These are phyloP conservation scores for Paraconiothyrium sp. DNA, from an alignment of 2,329 filamentous ascomycete species.

Conservation along the genomic window DNA sequence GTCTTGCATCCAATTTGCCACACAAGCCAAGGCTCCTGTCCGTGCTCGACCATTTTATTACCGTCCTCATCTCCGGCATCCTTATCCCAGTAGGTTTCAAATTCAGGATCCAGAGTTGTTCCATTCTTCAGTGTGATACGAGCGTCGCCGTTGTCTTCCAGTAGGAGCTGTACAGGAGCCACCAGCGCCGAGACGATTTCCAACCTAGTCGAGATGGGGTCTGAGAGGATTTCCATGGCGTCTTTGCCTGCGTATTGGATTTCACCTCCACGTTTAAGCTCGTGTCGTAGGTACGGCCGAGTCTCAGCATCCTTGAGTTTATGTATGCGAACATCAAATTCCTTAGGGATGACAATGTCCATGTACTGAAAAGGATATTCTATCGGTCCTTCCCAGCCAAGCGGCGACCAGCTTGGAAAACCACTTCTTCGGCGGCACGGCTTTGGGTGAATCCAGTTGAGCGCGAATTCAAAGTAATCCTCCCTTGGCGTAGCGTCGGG, in stretches of 20 bases:
- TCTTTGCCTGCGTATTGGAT: neutral
- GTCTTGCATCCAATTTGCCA: constrained; percentile 1
- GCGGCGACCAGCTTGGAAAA: constrained; percentile 8
- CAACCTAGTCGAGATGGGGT: neutral
- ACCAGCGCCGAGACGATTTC: neutral
- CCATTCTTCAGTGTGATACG: neutral
- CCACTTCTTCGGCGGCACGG: neutral
- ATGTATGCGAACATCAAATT: constrained; percentile 1
- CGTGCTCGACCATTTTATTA: too few relatives aligned
- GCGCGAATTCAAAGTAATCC: neutral
- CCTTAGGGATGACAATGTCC: neutral
- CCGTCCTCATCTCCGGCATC: neutral
- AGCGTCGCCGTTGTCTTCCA: neutral
- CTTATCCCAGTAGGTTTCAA: constrained; percentile 1
- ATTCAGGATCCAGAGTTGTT: neutral
- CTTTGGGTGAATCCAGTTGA: neutral
- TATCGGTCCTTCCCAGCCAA: constrained; percentile 6
- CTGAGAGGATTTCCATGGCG: too few relatives aligned
- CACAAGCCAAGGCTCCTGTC: neutral
- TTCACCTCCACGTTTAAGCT: neutral
- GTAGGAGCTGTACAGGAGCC: neutral
- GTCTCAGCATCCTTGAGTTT: neutral
- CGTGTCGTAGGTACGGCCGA: neutral
- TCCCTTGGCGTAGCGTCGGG: neutral
- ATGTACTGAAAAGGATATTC: neutral